A percentile compares a stretch with the other conserved stretches of the same genome.
Evolutionary conservation across 2,329 filamentous ascomycete genomes (phyloP).

Genomic region (Trichoderma oligosporum): DNA sequence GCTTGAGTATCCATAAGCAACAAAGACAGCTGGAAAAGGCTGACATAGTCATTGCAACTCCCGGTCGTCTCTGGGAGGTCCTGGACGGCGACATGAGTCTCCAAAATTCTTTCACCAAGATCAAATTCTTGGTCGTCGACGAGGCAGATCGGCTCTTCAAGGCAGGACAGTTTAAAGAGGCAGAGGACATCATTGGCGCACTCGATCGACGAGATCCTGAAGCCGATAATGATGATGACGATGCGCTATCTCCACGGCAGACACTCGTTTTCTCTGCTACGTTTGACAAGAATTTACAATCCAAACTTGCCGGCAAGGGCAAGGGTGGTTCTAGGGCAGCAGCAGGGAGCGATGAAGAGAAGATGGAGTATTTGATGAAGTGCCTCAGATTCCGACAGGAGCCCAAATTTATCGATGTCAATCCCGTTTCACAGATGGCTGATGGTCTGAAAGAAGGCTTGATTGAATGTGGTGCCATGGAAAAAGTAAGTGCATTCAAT

Average conservation of each 20-base stretch:
- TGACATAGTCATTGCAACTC: conserved; percentile 90
- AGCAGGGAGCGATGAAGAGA: conserved; percentile 65
- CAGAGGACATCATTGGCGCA: conserved; percentile 78
- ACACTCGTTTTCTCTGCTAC: conserved; percentile 96
- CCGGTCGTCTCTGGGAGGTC: conserved; percentile 91
- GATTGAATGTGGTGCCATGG: conserved; percentile 85
- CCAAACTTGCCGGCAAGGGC: conserved; percentile 79
- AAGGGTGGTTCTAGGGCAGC: conserved; percentile 39
- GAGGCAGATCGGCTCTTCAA: conserved; percentile 91
- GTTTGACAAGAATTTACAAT: conserved; percentile 85
- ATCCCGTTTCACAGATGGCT: conserved; percentile 86
- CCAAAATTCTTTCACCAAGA: conserved; percentile 64
- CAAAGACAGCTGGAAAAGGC: conserved; percentile 77
- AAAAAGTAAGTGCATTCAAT: conserved; percentile 76
- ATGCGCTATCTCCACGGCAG: conserved; percentile 56
- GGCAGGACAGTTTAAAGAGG: conserved; percentile 92
- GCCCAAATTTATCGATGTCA: conserved; percentile 89
- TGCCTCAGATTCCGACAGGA: conserved; percentile 83
- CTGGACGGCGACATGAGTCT: conserved; percentile 71
- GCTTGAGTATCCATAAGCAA: conserved; percentile 91
- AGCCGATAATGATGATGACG: conserved; percentile 46
- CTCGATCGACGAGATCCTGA: conserved; percentile 70
- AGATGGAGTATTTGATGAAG: conserved; percentile 87
- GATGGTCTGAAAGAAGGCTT: conserved; percentile 80
- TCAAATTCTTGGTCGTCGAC: conserved; percentile 84